Percentiles rank a stretch among this genome's conserved stretches.
Conservation (phyloP, 169 alveolate species). For the Babesia ovis region DNA sequence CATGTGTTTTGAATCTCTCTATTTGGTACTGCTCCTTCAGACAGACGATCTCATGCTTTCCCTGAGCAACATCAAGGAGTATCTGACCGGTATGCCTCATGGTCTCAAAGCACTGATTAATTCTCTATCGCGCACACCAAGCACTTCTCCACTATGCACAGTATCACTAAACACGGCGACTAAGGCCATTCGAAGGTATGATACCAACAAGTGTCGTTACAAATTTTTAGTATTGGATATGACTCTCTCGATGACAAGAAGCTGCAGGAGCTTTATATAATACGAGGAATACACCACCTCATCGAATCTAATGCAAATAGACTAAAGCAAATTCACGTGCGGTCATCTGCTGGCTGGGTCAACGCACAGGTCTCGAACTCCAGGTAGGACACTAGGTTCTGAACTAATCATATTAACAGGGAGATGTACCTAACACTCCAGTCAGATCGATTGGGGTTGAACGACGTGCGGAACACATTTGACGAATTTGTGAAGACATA, state of each 20-base stretch:
- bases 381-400: background rate
- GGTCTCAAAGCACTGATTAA: slow-evolving; percentile 4
- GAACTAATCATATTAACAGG: slow-evolving; percentile 3
- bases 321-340: slow-evolving; percentile 24
- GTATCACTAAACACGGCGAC: slow-evolving; percentile 38
- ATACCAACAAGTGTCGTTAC: too few relatives aligned
- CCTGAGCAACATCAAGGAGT: slow-evolving; percentile 27
- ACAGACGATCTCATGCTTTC: slow-evolving; percentile 8
- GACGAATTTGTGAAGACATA: slow-evolving; percentile 45
- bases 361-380: slow-evolving; percentile 33
- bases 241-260: slow-evolving; percentile 38
- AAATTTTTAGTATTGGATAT: slow-evolving; percentile 44
- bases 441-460: background rate
- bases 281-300: slow-evolving; percentile 37
- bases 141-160: slow-evolving; percentile 13
- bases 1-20: slow-evolving; percentile 1
- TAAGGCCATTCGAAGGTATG: slow-evolving; percentile 54
- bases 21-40: slow-evolving; percentile 15
- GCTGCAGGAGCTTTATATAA: slow-evolving; percentile 45
- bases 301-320: slow-evolving; percentile 19
- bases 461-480: slow-evolving; percentile 10
- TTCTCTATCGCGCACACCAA: background rate
- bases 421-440: slow-evolving; percentile 31
- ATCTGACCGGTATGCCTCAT: slow-evolving; percentile 14
- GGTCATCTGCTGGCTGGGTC: slow-evolving; percentile 33